Evolutionary conservation across 2,329 filamentous ascomycete genomes (phyloP), one percentile per base, ranked within the genome.

Genomic region (Parafenestella ontariensis): DNA sequence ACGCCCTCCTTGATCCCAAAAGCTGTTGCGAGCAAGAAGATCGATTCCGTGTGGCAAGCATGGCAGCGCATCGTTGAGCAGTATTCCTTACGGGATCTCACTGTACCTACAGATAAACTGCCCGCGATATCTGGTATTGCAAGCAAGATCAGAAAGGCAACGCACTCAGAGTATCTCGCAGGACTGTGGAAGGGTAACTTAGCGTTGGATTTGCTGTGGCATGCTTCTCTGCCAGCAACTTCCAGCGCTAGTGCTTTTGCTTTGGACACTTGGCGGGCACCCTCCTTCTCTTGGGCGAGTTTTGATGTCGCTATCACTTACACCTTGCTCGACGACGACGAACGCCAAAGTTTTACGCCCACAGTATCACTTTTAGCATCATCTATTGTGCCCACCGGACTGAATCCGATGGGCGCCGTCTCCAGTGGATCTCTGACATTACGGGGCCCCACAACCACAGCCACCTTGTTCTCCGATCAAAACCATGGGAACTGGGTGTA

Each of bases 71-170:
- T 75, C 26, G 62, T 74, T 15, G 64, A 68, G 34, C 56, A 69
- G 28, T 75, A 74, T 45, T 68, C 68, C 0, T 52, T 56, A n/a
- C 53, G 68, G 24, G 46, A 60, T 15, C 56, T 75, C 3, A 75
- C 71, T 1, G 55, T 71, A 3, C 48, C 64, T 5, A 49, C 37
- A 1, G 72, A 74, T 40, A 73, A 70, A 34, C 52, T 75, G 7
- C 70, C 70, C 15, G 71, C 72, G 1, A 66, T 75, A 20, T 73
- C 71, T 9, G 72, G 72, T 3, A 71, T 75, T 18, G 71, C 72
- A n/a, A 59, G 51, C 21, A 71, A 69, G 37, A 70, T 74, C 29
- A 56, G 62, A 26, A 61, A 64, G 36, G 67, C 65, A 11, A 71
- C 70, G 8, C 51, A 61, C 11, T 72, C 70, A 1, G 55, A 60